A percentile compares a stretch with the other conserved stretches of the same genome.
Conservation (phyloP, 2,329 filamentous ascomycete species). For the Apiospora sp. region DNA sequence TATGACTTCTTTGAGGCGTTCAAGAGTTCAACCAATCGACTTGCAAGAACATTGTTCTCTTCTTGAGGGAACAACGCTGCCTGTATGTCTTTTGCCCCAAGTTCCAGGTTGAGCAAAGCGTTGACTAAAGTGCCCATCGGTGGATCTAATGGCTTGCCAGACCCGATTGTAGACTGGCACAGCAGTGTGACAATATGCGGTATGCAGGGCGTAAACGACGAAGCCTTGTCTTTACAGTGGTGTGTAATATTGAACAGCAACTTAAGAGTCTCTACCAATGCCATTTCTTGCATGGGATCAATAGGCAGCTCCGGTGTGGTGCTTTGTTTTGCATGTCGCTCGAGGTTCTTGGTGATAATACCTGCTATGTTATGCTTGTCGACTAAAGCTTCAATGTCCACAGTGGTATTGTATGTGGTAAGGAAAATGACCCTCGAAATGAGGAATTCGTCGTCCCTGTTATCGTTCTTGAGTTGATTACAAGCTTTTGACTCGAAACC, state of each 20-base stretch:
- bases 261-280: conserved; percentile 84
- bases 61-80: conserved; percentile 72
- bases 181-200: conserved; percentile 76
- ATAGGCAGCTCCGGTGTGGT: conserved; percentile 41
- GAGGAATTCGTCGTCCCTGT: conserved; percentile 86
- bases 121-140: conserved; percentile 80
- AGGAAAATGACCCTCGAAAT: conserved; percentile 81
- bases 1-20: conserved; percentile 71
- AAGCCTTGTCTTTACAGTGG: conserved; percentile 68
- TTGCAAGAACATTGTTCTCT: conserved; percentile 65
- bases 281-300: conserved; percentile 75
- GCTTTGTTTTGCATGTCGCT: conserved; percentile 67
- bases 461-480: conserved; percentile 74
- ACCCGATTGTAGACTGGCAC: conserved; percentile 62
- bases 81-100: conserved; percentile 62
- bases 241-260: conserved; percentile 89
- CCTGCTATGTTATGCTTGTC: conserved; percentile 72
- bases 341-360: conserved; percentile 73
- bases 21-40: conserved; percentile 75
- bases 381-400: conserved; percentile 72
- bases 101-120: conserved; percentile 79
- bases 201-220: conserved; percentile 72
- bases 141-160: conserved; percentile 73
- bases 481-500: conserved; percentile 74
- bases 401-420: conserved; percentile 77